Evolutionary conservation across 2,329 filamentous ascomycete species (phyloP), one percentile per base, ranked within the genome.

Genomic region (Curvularia verruculosa): DNA sequence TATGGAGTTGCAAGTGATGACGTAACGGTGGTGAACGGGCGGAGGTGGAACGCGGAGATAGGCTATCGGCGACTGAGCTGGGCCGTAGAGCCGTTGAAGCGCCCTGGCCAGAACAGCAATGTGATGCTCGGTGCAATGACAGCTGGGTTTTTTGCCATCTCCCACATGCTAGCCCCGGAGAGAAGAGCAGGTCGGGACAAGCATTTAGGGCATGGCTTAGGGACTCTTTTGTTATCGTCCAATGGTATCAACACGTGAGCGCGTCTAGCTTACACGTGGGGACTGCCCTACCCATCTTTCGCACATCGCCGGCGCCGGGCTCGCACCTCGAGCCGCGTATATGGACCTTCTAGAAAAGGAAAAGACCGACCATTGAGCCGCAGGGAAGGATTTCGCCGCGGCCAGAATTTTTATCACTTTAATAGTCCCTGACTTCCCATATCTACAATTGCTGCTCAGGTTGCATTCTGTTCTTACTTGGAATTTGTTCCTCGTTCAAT

Each of bases 221-320:
- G 59, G 63, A 58, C 58, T 65, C 64, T 67, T 63, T 60, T 50
- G 21, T 39, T 58, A 58, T 53, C 59, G 63, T 54, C 72, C 72
- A 74, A 74, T 74, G 49, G 65, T 65, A 49, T 48, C 37, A 40
- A 61, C 71, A 74, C 71, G 68, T 71, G 70, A 70, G 53, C 49
- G 50, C 55, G 48, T 56, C 54, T 64, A 63, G 67, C 56, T 51
- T 57, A 48, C 36, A 65, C 72, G 71, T 68, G 74, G 68, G 68
- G 66, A 71, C 72, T 58, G 43, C 46, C 23, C 72, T 58, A 40
- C 46, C 23, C 31, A 26, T 39, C 47, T 43, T 52, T 66, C 65
- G 64, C 63, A 49, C 54, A 60, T 67, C 61, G 66, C 66, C 64
- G 58, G 59, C 43, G 37, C 54, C 44, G 49, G 45, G 28, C 40